A percentile compares a stretch with the other conserved stretches of the same genome.
Conservation (phyloP, 768 basidiomycete genomes). For the Mycena kentingensis region DNA sequence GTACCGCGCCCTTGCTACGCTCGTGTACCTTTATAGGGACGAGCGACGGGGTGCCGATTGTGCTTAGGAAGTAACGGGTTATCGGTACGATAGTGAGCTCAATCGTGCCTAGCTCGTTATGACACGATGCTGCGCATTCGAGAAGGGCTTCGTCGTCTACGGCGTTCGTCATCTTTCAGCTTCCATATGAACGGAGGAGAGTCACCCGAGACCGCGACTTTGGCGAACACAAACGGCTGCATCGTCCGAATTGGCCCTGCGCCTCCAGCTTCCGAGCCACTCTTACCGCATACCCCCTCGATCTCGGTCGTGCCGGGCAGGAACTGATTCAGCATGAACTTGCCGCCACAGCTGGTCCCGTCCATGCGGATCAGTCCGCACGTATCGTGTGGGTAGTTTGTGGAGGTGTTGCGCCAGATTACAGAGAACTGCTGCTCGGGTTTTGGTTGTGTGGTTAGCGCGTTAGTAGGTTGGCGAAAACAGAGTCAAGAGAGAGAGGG, state of each 20-base stretch:
- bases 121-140: not conserved
- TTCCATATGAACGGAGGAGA: not conserved
- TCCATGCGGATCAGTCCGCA: not conserved
- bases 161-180: not conserved
- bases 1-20: slow-evolving; percentile 15
- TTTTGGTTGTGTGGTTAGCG: too few species aligned
- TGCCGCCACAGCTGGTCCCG: not conserved
- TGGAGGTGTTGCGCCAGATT: not conserved
- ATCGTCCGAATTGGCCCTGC: not conserved
- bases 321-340: not conserved
- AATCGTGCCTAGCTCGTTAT: slow-evolving; percentile 11
- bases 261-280: not conserved
- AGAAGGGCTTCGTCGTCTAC: slow-evolving; percentile 14
- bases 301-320: not conserved
- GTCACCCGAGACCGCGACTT: slow-evolving; percentile 8
- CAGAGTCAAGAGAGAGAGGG: not conserved
- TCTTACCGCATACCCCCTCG: not conserved
- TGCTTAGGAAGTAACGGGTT: not conserved
- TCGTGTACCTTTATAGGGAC: slow-evolving; percentile 8
- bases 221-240: slow-evolving; percentile 13
- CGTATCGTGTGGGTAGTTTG: not conserved
- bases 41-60: not conserved
- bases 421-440: slow-evolving; percentile 3
- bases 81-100: slow-evolving; percentile 5
- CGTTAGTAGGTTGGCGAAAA: not conserved